Base-by-base conservation (phyloP, 805 yeast species). In the Nakazawaea siamensis region DNA sequence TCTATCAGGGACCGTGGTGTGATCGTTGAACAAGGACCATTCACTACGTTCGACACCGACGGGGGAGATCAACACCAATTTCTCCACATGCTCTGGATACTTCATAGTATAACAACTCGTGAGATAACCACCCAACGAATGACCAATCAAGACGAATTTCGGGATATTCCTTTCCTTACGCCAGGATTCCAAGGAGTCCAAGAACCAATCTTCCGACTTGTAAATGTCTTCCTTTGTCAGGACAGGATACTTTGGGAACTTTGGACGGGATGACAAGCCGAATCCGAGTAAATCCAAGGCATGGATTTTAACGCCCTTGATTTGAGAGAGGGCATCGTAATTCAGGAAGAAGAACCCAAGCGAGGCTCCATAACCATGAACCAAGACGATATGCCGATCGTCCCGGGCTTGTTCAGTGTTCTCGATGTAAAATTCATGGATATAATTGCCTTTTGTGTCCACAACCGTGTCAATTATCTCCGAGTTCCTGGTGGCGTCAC, bases 291-390 rank as follows among this genome's bases (percentile, higher is more conserved):
- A 52, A 49, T 83, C 94, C 16, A 83, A 61, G 0, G 85, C 77
- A 51, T 78, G 86, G 23, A 83, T 48, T 28, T 69, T 63, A 11
- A 66, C 62, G 4, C 81, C 78, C 1, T 74, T 73, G 8, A 79
- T 58, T 4, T 60, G 40, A 3, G 71, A 51, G 32, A 80, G 54
- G 0, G 55, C 63, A 27, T 68, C 72, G 47, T 83, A 76, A 50
- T 84, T 88, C 38, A 75, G 69, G 51, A 77, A 76, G 48, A 76
- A 90, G 35, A 86, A 76, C 24, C 92, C 90, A 13, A 87, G 70
- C 1, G 94, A 81, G 0, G 97, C 94, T 1, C 94, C 95, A 51
- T 85, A 87, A 0, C 98, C 98, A 55, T 90, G 98, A 2, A 90
- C 60, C 40, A 90, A 54, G 3, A 90, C 86, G 8, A 86, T 57